A percentile compares a stretch with the other conserved stretches of the same genome.
Conservation (phyloP, 1,284 basidiomycete genomes). For the Fomes fomentarius region DNA sequence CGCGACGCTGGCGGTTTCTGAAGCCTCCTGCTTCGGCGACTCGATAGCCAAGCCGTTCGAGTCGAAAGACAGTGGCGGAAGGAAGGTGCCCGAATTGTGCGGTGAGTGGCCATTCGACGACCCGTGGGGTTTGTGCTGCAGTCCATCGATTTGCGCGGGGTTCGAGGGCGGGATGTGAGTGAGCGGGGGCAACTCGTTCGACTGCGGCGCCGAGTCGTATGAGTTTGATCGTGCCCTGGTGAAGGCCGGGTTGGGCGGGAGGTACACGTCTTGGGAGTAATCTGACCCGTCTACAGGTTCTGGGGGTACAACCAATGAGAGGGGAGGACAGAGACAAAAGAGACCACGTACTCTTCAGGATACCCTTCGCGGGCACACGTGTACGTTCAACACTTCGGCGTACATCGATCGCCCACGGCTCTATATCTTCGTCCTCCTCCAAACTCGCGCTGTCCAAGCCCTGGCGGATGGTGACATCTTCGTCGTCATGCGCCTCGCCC, state of each 20-base stretch:
- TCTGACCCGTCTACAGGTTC: conserved; percentile 55
- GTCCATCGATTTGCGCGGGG: conserved; percentile 85
- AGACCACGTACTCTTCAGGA: conserved; percentile 80
- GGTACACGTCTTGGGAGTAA: conserved; percentile 63
- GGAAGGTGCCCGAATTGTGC: conserved; percentile 35
- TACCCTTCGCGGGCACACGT: conserved; percentile 77
- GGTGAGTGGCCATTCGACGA: conserved; percentile 35
- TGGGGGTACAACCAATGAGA: conserved; percentile 23
- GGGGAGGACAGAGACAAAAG: conserved; percentile 21
- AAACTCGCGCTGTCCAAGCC: conserved; percentile 47
- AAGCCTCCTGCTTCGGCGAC: conserved; percentile 39
- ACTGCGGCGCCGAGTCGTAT: conserved; percentile 62
- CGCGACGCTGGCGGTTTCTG: conserved; percentile 29
- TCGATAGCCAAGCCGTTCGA: conserved; percentile 35
- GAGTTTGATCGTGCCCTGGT: conserved; percentile 76
- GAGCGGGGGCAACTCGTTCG: conserved; percentile 68
- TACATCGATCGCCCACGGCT: conserved; percentile 72
- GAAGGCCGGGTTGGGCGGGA: conserved; percentile 50
- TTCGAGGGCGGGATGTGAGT: conserved; percentile 80
- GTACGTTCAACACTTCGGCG: conserved; percentile 68
- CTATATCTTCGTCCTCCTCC: conserved; percentile 64
- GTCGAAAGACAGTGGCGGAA: conserved; percentile 69
- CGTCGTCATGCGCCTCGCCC: conserved; percentile 68
- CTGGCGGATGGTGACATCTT: conserved; percentile 76
- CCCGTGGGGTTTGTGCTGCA: conserved; percentile 63